These are phyloP conservation scores for Thalassiosira hispida DNA, from an alignment of 352 stramenopile species.

Conservation along the genomic window DNA sequence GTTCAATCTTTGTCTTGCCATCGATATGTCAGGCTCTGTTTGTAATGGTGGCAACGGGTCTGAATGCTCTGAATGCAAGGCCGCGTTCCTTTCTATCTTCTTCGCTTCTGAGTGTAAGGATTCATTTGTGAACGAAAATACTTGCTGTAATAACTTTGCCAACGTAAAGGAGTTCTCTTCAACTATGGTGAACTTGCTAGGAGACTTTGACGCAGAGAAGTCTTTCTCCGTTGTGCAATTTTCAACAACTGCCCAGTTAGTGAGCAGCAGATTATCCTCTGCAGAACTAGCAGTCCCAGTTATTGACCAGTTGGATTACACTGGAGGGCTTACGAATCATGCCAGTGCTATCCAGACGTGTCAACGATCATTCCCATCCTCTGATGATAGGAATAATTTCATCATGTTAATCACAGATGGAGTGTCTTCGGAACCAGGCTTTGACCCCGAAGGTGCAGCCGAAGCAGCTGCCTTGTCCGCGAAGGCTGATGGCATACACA, in stretches of 20 bases:
- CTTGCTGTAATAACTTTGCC: constrained; percentile 47
- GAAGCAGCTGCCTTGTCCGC: constrained; percentile 20
- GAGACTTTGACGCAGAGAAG: constrained; percentile 27
- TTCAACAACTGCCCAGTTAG: constrained; percentile 18
- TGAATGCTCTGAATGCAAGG: constrained; percentile 14
- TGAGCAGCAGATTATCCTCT: constrained; percentile 17
- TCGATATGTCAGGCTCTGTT: constrained; percentile 50
- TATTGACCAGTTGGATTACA: constrained; percentile 37
- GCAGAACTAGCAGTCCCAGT: constrained; percentile 10
- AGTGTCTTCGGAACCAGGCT: not conserved
- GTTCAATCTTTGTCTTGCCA: constrained; percentile 50
- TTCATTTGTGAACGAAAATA: constrained; percentile 5
- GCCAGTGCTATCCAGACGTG: constrained; percentile 39
- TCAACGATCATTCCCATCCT: constrained; percentile 22
- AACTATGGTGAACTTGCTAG: constrained; percentile 33
- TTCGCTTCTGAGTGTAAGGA: constrained; percentile 9
- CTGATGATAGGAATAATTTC: constrained; percentile 26
- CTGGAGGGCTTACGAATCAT: constrained; percentile 43
- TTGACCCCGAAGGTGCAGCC: constrained; percentile 24
- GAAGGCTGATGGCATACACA: constrained; percentile 31
- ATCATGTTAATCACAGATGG: constrained; percentile 60
- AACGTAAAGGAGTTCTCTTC: constrained; percentile 45
- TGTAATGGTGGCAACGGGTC: constrained; percentile 20
- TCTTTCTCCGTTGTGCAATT: constrained; percentile 50
- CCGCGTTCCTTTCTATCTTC: not conserved